Evolutionary conservation across 2,329 filamentous ascomycete genomes (phyloP), one percentile per base, ranked within the genome.

Genomic region (Alternaria gansuensis): DNA sequence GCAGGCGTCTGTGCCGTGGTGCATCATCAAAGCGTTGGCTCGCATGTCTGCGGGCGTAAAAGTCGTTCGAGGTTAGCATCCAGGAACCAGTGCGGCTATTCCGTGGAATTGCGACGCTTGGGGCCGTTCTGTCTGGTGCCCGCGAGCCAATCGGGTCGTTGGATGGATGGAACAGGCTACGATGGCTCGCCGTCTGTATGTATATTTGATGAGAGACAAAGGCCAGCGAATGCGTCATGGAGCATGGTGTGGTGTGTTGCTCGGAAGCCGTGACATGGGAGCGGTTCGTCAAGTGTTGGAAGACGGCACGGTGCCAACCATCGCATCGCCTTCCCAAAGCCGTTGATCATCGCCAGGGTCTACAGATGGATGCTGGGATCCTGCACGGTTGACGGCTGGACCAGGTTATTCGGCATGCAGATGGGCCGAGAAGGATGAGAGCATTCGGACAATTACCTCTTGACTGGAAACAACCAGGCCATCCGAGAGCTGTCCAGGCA

Each of bases 281-380:
- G 45, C 54, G 57, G 45, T 39, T 43, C 57, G 45, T 52, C 37
- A 26, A 29, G 45, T 17, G 39, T 41, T 41, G 59, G 33, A 53
- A 34, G 36, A 17, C 33, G 10, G 48, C 45, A 41, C 28, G 39
- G 40, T 45, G 49, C 46, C 46, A 28, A 36, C 34, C 17, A 23
- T 52, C 58, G 59, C 51, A 63, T 46, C 46, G 54, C 54, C 36
- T 60, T 56, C 59, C 60, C 34, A 51, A 63, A 62, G 31, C 54
- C 51, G 55, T 59, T 59, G 59, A 51, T 59, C 55, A 43, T 51
- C 55, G 14, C 28, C 57, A 57, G 58, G 50, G 44, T 51, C 49
- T 26, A 26, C 7, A 9, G 48, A 14, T 40, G 37, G 29, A 39
- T 43, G 39, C 31, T 57, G 31, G 43, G 36, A 60, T 55, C 44